Evolutionary conservation across 768 basidiomycete species (phyloP).

Genomic region (Russula foetens): DNA sequence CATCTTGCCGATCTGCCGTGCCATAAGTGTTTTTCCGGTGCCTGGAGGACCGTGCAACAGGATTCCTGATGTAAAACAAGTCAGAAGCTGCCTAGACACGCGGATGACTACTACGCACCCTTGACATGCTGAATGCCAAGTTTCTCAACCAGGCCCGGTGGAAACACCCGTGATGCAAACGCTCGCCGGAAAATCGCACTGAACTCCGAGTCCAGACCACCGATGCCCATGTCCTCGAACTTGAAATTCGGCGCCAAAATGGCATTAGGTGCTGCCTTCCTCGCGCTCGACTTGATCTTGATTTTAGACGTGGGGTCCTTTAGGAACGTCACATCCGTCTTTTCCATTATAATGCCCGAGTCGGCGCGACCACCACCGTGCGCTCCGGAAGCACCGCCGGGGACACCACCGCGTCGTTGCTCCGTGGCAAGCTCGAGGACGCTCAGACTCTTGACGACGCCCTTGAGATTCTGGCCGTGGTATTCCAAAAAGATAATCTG

Average conservation of each 20-base stretch:
- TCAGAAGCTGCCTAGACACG: background rate
- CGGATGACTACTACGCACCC: constrained; percentile 40
- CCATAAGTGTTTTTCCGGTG: constrained; percentile 97
- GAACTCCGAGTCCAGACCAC: constrained; percentile 93
- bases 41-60: constrained; percentile 94
- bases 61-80: constrained; percentile 49
- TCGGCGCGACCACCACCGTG: constrained; percentile 18
- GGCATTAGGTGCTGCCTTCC: constrained; percentile 89
- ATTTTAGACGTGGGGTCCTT: constrained; percentile 77
- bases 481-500: constrained; percentile 81
- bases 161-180: constrained; percentile 97
- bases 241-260: constrained; percentile 98
- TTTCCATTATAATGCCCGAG: constrained; percentile 78
- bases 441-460: constrained; percentile 50
- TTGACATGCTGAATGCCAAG: constrained; percentile 98
- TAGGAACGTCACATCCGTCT: constrained; percentile 85
- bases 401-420: constrained; percentile 39
- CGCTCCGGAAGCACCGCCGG: background rate
- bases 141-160: constrained; percentile 92
- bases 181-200: constrained; percentile 96
- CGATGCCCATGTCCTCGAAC: constrained; percentile 99
- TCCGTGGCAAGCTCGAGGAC: constrained; percentile 55
- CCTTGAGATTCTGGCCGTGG: constrained; percentile 77
- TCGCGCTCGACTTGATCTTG: constrained; percentile 87
- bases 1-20: constrained; percentile 98